Conservation (phyloP, 139 green algal genomes). For the Desmodesmus armatus region DNA sequence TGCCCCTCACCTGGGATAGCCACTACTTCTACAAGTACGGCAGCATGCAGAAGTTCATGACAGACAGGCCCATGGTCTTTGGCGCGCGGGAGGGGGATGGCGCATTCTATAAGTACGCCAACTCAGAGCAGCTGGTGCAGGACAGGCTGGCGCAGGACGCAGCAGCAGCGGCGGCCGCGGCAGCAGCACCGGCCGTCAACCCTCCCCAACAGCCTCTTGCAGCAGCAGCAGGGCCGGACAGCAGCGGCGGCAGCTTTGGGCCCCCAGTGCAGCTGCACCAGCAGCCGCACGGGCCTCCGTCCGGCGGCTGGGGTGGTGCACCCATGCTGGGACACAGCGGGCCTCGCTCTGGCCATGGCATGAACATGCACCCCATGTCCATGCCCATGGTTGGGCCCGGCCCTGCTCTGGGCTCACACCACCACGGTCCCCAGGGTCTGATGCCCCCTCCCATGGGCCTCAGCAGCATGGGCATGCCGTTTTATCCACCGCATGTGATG, state of each 20-base stretch:
- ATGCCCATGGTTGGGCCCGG: not conserved
- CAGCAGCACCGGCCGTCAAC: not conserved
- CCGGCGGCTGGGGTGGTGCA: not conserved
- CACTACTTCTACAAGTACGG: not conserved
- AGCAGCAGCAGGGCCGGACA: constrained; percentile 1
- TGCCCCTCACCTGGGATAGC: not conserved
- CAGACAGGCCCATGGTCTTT: not conserved
- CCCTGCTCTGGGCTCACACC: no score
- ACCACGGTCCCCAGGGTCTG: no score
- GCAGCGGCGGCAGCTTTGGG: not conserved
- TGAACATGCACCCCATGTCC: no score
- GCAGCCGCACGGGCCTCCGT: not conserved
- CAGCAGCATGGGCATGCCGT: no score
- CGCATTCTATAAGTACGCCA: not conserved
- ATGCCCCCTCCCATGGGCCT: no score
- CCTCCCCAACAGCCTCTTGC: not conserved
- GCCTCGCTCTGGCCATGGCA: no score
- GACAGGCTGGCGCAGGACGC: not conserved
- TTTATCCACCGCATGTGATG: no score
- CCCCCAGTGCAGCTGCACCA: not conserved
- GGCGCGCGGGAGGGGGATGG: not conserved
- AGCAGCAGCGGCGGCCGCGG: not conserved
- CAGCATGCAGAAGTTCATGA: not conserved
- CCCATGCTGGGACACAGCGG: no score
- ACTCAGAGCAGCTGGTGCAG: not conserved